Base-by-base conservation (phyloP, 768 basidiomycete genomes). In the Leccinum aurantiacum region DNA sequence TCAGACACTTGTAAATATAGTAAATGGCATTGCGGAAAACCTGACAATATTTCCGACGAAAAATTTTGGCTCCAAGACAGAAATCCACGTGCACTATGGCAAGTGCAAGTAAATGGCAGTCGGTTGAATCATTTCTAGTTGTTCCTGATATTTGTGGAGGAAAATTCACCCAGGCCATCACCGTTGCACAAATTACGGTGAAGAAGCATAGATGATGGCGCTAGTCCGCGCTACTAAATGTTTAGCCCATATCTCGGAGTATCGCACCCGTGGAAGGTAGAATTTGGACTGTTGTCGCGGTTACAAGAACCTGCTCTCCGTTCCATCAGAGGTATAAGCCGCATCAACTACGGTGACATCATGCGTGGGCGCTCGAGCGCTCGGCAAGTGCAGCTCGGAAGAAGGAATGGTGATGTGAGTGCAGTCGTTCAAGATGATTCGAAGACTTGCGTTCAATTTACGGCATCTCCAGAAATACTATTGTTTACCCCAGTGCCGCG, bases 341-440 rank as follows among this genome's bases (percentile, higher is more conserved):
- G 17, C 52, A 54, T 50, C 59, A 54, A 54, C 60, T 11, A 53
- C 53, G 19, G 10, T 27, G 9, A 46, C 24, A 54, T 22, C 10
- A 24, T 58, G 31, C 24, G 0, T 2, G 2, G 48, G 46, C 47
- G 44, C 19, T 46, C n/a, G 44, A 46, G 11, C 19, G 82, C 84
- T 83, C 84, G 88, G 73, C 85, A 88, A 37, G 81, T 77, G 22
- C 22, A 22, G 22, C 44, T 46, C 44, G 44, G 44, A 6, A 19
- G 44, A 46, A 46, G n/a, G n/a, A 44, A 44, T 19, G 41, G 41
- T 19, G 41, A 10, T n/a, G 17, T 13, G 10, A 44, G 15, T 38
- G 15, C 15, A 17, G 15, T 0, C 4, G 4, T 46, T 46, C 10
- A 6, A 5, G n/a, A 44, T n/a, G 4, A 10, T 9, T 41, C 41